Evolutionary conservation across 2,329 filamentous ascomycete species (phyloP), one percentile per base, ranked within the genome.

Genomic region (Beauveria varroae): DNA sequence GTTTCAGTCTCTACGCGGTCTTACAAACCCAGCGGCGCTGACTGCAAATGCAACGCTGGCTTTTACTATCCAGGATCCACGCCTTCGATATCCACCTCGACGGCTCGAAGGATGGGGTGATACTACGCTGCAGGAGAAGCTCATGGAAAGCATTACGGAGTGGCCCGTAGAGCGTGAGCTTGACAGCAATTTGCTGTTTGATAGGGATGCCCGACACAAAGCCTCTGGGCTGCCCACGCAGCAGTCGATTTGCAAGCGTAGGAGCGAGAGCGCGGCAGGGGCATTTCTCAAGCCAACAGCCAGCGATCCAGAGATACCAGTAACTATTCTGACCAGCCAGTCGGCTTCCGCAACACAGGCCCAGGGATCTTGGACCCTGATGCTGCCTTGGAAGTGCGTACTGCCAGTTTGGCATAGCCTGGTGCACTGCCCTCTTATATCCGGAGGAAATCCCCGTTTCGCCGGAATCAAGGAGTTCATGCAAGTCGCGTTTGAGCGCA

Each of bases 341-440:
- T 71, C 80, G 10, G 71, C 75, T 12, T 68, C 72, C 1, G 74
- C 75, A 43, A 76, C 73, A 12, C 81, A 81, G 52, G 76, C 79
- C 1, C 86, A 88, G 53, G 88, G 88, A 0, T 86, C 81, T 0
- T 98, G 92, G 91, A 95, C 87, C 0, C 72, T 98, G 1, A 79
- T 98, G 26, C 81, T 95, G 3, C 95, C 95, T 0, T 97, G 93
- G 91, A 92, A 90, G 70, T 96, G 90, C 67, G 88, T 98, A 41
- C 79, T 86, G 41, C 85, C 91, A 0, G 79, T 97, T 37, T 99
- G 95, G 95, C 88, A 93, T 67, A 86, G 85, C 52, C 75, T 98
- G 16, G 88, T 96, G 75, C 91, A 91, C 69, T 91, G 87, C 63
- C 90, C 91, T 0, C 79, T 96, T 0, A 89, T 86, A 0, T 89